Evolutionary conservation across 306 rosid species (phyloP).

Genomic region (Psophocarpus tetragonolobus): DNA sequence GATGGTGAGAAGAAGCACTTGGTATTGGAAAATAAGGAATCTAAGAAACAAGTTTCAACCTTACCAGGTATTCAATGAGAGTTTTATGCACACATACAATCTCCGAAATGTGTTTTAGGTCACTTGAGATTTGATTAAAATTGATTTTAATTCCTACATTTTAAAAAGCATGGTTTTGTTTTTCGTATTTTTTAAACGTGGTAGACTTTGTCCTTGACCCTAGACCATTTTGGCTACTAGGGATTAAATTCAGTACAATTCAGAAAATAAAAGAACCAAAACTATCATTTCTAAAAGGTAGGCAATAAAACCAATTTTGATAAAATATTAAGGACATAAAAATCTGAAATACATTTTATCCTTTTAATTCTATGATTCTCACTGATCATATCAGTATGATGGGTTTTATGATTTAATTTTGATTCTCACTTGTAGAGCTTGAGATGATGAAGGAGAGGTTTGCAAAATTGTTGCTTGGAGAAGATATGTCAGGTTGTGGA

Average conservation of each 20-base stretch:
- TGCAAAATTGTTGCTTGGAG: constrained; percentile 90
- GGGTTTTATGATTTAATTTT: constrained; percentile 32
- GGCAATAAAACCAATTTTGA: neutral
- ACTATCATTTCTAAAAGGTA: neutral
- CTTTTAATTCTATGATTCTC: neutral
- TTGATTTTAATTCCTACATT: neutral
- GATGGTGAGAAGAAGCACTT: constrained; percentile 42
- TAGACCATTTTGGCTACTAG: neutral
- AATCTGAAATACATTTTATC: neutral
- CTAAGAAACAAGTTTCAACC: constrained; percentile 49
- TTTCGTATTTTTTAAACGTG: neutral
- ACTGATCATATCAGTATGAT: neutral
- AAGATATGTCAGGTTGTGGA: constrained; percentile 98
- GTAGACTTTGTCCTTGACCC: neutral
- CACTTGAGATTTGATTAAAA: neutral
- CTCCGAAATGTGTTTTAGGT: neutral
- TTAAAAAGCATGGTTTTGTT: neutral
- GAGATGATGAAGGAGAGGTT: constrained; percentile 96
- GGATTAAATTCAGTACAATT: neutral
- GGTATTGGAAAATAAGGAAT: constrained; percentile 47
- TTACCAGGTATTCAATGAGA: constrained; percentile 55
- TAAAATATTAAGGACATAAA: neutral
- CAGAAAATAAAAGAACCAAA: neutral
- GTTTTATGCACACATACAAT: neutral
- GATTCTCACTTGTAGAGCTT: constrained; percentile 51